Conservation (phyloP, 2,329 filamentous ascomycete genomes). For the Chaetomiaceae sp. region DNA sequence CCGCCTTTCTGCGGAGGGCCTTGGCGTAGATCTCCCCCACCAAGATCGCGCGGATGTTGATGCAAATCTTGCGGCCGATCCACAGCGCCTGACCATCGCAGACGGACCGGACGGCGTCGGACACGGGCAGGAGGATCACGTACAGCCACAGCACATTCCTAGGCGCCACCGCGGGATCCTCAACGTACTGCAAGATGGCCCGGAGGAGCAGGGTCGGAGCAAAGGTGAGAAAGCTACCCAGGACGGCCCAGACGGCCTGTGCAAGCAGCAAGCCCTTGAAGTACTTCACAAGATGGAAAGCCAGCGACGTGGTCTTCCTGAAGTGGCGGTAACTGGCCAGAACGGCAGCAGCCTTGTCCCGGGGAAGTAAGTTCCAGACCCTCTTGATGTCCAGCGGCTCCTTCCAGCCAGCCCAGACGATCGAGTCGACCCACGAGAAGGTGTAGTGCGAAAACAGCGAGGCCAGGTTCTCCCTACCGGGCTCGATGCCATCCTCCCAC, state of each 20-base stretch:
- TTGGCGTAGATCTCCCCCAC: constrained; percentile 98
- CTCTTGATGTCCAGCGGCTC: constrained; percentile 74
- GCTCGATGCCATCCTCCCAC: constrained; percentile 82
- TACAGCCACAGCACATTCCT: constrained; percentile 92
- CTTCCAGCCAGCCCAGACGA: constrained; percentile 85
- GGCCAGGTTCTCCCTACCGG: constrained; percentile 78
- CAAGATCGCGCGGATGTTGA: constrained; percentile 86
- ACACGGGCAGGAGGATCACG: constrained; percentile 80
- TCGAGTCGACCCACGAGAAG: constrained; percentile 84
- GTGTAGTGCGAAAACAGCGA: constrained; percentile 83
- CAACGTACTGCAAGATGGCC: constrained; percentile 89
- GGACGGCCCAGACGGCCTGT: constrained; percentile 73
- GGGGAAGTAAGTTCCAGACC: constrained; percentile 86
- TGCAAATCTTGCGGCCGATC: constrained; percentile 91
- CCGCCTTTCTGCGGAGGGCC: constrained; percentile 82
- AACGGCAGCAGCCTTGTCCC: constrained; percentile 78
- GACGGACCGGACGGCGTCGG: constrained; percentile 74
- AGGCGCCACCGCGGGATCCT: constrained; percentile 68
- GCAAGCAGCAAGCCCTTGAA: constrained; percentile 71
- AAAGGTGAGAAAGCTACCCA: constrained; percentile 81
- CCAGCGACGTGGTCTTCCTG: constrained; percentile 72
- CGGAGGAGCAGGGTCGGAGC: constrained; percentile 85
- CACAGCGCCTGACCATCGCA: constrained; percentile 82
- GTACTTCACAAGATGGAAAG: constrained; percentile 75
- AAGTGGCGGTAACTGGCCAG: constrained; percentile 77